phyloP scores from a whole-genome alignment of 768 basidiomycete genomes.

The Termitomyces sp. region DNA sequence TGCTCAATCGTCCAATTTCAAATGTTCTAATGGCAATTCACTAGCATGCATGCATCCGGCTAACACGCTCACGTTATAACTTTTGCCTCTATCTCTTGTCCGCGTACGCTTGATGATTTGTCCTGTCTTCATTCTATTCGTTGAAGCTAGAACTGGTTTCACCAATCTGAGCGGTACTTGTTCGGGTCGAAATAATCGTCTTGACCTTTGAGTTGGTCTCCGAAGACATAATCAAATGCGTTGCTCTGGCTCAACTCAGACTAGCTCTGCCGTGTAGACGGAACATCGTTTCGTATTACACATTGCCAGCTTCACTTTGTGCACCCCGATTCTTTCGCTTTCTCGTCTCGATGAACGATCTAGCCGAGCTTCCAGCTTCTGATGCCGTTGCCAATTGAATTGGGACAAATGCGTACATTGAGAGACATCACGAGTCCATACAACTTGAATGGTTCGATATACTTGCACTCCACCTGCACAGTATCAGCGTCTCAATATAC shows the following conservation, averaged over 20 bases:
- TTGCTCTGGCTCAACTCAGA: not conserved
- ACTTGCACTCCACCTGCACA: conserved; percentile 57
- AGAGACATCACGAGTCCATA: conserved; percentile 32
- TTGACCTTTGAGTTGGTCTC: too few species aligned
- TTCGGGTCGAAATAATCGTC: too few species aligned
- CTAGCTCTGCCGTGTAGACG: conserved; percentile 51
- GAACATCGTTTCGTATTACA: conserved; percentile 39
- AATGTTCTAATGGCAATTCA: not conserved
- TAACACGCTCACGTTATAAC: not conserved
- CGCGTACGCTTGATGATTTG: not conserved
- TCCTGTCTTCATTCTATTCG: too few species aligned
- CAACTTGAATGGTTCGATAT: conserved; percentile 54
- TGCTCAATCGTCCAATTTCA: not conserved
- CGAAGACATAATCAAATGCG: too few species aligned
- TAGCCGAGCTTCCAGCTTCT: not conserved
- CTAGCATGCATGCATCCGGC: not conserved
- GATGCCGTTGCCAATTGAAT: conserved; percentile 48
- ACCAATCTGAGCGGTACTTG: too few species aligned
- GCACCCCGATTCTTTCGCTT: too few species aligned
- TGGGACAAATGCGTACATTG: conserved; percentile 52
- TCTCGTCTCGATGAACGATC: too few species aligned
- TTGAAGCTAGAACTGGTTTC: conserved; percentile 2
- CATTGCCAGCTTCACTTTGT: conserved; percentile 9
- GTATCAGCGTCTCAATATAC: conserved; percentile 23
- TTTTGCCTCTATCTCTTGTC: not conserved